phyloP scores from a whole-genome alignment of 345 rosid species.

The Brassica juncea region DNA sequence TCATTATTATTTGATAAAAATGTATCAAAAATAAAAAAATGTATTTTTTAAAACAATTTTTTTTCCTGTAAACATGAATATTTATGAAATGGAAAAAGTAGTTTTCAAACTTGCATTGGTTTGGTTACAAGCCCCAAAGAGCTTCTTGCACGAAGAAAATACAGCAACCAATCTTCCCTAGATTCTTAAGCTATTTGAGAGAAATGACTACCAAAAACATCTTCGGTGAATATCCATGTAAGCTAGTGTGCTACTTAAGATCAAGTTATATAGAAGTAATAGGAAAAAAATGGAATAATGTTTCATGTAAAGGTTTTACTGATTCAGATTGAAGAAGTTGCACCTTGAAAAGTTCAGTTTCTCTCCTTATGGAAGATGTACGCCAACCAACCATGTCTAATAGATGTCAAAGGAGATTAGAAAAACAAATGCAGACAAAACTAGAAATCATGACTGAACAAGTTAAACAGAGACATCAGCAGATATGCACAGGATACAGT shows the following conservation, averaged over 20 bases:
- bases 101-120: neutral
- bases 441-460: neutral
- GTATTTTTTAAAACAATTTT: no score
- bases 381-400: constrained; percentile 99
- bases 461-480: neutral
- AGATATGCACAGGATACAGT: constrained; percentile 68
- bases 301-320: no score
- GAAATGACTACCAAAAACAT: neutral
- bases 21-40: no score
- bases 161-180: neutral
- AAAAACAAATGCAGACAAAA: constrained; percentile 21
- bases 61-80: neutral
- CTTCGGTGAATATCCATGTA: neutral
- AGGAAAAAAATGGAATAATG: no score
- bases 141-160: neutral
- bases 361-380: constrained; percentile 94
- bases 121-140: neutral
- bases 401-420: constrained; percentile 46
- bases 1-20: no score
- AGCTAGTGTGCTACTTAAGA: neutral
- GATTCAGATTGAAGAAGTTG: neutral
- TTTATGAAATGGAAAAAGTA: neutral
- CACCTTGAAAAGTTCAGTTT: constrained; percentile 82
- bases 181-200: neutral
- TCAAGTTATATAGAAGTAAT: neutral